phyloP scores from a whole-genome alignment of 2,329 filamentous ascomycete genomes.

The Aspergillus luchuensis region DNA sequence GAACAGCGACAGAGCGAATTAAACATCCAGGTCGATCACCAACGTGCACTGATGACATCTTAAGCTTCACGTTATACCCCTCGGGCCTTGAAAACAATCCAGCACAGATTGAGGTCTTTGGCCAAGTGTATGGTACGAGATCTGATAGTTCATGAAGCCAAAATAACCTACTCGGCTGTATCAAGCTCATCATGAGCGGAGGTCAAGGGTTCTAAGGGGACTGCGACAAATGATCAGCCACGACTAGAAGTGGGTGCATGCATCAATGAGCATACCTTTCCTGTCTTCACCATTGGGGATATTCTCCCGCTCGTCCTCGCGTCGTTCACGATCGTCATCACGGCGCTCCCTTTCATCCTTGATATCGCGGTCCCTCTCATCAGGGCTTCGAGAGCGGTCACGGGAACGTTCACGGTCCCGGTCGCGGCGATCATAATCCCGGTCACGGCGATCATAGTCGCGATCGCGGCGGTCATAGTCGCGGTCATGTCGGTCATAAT shows the following conservation, averaged over 20 bases:
- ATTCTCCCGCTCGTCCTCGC: conserved; percentile 71
- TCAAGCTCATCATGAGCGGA: conserved; percentile 92
- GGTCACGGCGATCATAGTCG: conserved; percentile 65
- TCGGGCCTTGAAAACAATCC: neutral
- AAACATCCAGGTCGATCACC: conserved; percentile 4
- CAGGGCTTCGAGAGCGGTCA: conserved; percentile 74
- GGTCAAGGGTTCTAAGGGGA: conserved; percentile 72
- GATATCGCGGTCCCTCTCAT: conserved; percentile 57
- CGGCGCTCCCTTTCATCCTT: conserved; percentile 43
- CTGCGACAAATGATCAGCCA: conserved; percentile 33
- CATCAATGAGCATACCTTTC: conserved; percentile 65
- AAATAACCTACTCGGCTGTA: conserved; percentile 71
- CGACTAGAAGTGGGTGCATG: neutral
- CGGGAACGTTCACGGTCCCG: conserved; percentile 65
- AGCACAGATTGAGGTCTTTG: neutral
- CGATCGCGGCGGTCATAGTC: conserved; percentile 72
- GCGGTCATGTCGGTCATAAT: conserved; percentile 69
- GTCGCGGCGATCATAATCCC: conserved; percentile 53
- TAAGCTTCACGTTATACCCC: neutral
- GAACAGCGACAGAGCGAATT: neutral
- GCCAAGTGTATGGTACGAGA: neutral
- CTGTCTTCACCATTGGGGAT: conserved; percentile 83
- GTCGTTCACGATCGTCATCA: conserved; percentile 70
- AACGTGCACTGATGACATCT: too few species aligned
- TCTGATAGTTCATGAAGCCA: conserved; percentile 18